phyloP scores from a whole-genome alignment of 345 rosid genomes.

The Bruguiera parviflora region DNA sequence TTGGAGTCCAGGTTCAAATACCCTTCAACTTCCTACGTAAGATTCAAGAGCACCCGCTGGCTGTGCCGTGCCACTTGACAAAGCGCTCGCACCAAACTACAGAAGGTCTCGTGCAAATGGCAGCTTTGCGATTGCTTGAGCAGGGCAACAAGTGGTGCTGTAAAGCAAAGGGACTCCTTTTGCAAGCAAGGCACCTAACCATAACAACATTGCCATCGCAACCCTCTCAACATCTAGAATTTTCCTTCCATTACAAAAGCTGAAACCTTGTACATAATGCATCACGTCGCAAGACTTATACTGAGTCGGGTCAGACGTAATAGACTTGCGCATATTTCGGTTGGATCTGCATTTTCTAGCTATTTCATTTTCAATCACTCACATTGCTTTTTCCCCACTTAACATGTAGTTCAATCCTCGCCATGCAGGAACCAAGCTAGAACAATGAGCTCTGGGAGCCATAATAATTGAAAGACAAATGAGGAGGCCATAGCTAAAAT shows the following conservation, averaged over 20 bases:
- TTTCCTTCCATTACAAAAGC: background rate
- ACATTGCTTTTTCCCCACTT: too few species aligned
- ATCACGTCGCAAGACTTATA: background rate
- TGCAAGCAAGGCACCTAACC: constrained; percentile 40
- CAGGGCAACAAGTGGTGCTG: constrained; percentile 23
- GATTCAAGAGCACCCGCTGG: background rate
- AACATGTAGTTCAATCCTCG: too few species aligned
- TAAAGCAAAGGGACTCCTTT: constrained; percentile 38
- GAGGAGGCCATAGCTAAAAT: too few species aligned
- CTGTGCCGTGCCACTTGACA: constrained; percentile 14
- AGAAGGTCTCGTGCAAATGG: constrained; percentile 25
- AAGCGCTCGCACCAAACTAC: constrained; percentile 26
- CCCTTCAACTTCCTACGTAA: constrained; percentile 9
- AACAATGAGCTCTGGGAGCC: too few species aligned
- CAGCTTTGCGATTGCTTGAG: constrained; percentile 45
- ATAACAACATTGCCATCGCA: background rate
- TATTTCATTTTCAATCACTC: too few species aligned
- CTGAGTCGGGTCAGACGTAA: background rate
- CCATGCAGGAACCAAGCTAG: too few species aligned
- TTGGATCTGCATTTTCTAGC: too few species aligned
- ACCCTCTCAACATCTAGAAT: background rate
- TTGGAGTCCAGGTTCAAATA: background rate
- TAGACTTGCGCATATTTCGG: background rate
- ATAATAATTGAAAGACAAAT: too few species aligned
- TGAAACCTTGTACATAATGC: background rate